Evolutionary conservation across 2,329 filamentous ascomycete species (phyloP), one percentile per base, ranked within the genome.

Genomic region (Penicillium sp.): DNA sequence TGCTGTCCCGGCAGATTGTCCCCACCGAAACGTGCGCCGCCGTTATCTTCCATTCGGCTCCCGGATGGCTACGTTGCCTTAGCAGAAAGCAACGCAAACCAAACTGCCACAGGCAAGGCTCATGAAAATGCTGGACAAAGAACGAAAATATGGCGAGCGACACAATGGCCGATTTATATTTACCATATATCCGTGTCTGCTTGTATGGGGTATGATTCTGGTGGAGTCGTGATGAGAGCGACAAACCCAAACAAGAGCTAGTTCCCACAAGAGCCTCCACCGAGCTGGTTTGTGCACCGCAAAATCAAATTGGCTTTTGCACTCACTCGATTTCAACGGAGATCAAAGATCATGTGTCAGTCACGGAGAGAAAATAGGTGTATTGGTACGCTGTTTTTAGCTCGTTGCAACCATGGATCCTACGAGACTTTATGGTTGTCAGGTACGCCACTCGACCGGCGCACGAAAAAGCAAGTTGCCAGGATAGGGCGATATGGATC

Each of bases 211-310:
- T 12, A 24, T 12, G 20, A 55, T 46, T 9, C 20, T 28, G 47
- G 52, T 42, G 45, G 52, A 55, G 52, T 33, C 30, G 30, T 42
- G 38, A 33, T 40, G 24, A 47, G 23, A 33, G 24, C 52, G 48
- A 42, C 43, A 23, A 38, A 28, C 20, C 28, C 21, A 38, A 21
- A 20, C 16, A 18, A 11, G 12, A 30, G 43, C 52, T 42, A 48
- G 52, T 20, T 33, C 26, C 33, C 30, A 48, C 38, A 35, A 47
- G 40, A 53, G 42, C 51, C 52, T 55, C 52, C 33, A 54, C 52
- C 23, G 18, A 7, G 9, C n/a, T 43, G 40, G 8, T 23, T 43
- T 43, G 40, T 40, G 35, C 30, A 16, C 9, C 12, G 40, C 40
- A 21, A 43, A 42, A 3, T 8, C 40, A 21, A 43, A 42, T 20